Conservation (phyloP, 257 asterid species). For the Solanum tacnaense region DNA sequence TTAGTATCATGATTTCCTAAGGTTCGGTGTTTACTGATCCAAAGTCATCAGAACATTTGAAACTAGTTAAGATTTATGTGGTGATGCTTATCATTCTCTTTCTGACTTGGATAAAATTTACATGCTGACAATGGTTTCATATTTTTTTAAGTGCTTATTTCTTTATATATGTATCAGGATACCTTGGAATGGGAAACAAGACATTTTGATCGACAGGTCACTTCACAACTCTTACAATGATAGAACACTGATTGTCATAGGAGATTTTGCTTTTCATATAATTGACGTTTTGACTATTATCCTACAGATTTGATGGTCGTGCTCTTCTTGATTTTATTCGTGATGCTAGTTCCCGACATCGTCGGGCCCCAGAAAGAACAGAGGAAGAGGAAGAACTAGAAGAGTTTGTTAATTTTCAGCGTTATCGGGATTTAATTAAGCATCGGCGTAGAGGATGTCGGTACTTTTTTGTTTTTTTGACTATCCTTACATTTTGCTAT, state of each 20-base stretch:
- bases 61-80: neutral
- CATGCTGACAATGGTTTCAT: neutral
- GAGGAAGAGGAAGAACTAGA: slow-evolving; percentile 98
- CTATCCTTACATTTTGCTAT: slow-evolving; percentile 9
- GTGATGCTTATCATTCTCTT: neutral
- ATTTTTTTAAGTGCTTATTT: neutral
- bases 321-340: slow-evolving; percentile 97
- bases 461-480: slow-evolving; percentile 68
- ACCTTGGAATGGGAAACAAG: slow-evolving; percentile 99
- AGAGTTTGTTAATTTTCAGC: slow-evolving; percentile 99
- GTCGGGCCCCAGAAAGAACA: slow-evolving; percentile 58
- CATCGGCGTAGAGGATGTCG: slow-evolving; percentile 99
- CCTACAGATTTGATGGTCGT: slow-evolving; percentile 91
- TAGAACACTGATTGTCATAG: neutral
- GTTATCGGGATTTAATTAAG: slow-evolving; percentile 99
- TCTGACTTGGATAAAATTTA: neutral
- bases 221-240: neutral
- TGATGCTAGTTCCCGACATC: slow-evolving; percentile 50
- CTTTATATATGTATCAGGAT: slow-evolving; percentile 48
- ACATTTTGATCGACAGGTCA: slow-evolving; percentile 83
- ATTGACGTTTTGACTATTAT: slow-evolving; percentile 3
- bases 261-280: neutral
- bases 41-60: neutral
- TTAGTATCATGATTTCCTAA: neutral
- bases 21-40: neutral